These are phyloP conservation scores for Beauveria rudraprayagi DNA, from an alignment of 2,329 filamentous ascomycete genomes.

Conservation along the genomic window DNA sequence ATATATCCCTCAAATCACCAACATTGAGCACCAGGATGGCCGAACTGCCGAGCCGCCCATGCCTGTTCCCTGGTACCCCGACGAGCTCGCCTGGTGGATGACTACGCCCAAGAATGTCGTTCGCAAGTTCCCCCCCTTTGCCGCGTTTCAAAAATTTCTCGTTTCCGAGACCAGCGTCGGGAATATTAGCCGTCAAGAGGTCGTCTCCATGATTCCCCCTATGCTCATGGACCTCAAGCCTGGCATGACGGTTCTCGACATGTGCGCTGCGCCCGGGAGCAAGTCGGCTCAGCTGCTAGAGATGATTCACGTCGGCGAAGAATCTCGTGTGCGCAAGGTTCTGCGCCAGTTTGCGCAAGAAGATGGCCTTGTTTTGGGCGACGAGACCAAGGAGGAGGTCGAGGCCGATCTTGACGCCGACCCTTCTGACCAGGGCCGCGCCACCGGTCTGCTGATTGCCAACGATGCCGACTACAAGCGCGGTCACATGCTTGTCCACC, in stretches of 20 bases:
- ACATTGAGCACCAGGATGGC: conserved; percentile 76
- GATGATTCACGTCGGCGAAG: conserved; percentile 87
- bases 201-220: conserved; percentile 98
- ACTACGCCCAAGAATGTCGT: conserved; percentile 95
- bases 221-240: conserved; percentile 85
- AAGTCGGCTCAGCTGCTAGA: conserved; percentile 94
- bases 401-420: conserved; percentile 49
- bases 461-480: conserved; percentile 97
- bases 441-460: conserved; percentile 85
- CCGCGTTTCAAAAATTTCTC: conserved; percentile 93
- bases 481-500: conserved; percentile 93
- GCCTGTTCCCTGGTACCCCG: conserved; percentile 85
- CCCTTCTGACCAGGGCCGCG: conserved; percentile 68
- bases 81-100: conserved; percentile 94
- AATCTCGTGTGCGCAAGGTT: conserved; percentile 70
- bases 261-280: conserved; percentile 94
- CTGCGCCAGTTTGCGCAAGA: conserved; percentile 56
- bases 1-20: conserved; percentile 85
- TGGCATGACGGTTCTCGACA: conserved; percentile 86
- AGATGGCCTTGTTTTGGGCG: conserved; percentile 45
- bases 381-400: conserved; percentile 38
- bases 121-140: conserved; percentile 87
- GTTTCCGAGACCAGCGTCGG: conserved; percentile 95
- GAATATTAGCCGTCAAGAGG: conserved; percentile 95
- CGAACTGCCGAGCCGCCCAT: conserved; percentile 72